Base-by-base conservation (phyloP, 495 filamentous ascomycete species). In the Penicillium riverlandense region DNA sequence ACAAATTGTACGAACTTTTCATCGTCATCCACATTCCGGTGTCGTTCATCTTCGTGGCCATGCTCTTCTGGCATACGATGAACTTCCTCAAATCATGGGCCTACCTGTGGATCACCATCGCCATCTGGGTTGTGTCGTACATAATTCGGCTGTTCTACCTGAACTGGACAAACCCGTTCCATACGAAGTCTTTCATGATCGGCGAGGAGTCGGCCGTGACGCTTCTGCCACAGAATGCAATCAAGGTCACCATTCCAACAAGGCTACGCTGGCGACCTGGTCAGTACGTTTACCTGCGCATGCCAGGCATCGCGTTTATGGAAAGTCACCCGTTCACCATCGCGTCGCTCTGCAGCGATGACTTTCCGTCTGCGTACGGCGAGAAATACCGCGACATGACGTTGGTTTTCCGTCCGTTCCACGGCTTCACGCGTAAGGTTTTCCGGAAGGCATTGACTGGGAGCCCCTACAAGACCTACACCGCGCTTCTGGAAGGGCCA, bases 241-340 rank as follows among this genome's bases (percentile, higher is more conserved):
- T 97, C 62, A 95, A 96, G 54, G 76, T 97, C 44, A 96, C 90
- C 2, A 82, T 97, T 28, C 86, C 91, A 1, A 96, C 91, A 6
- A 84, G 90, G 58, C 85, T 96, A 78, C 83, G 77, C 49, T 97
- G 91, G 91, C 81, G 79, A 52, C 90, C 91, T 6, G 92, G 91
- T 12, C 91, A 97, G 62, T 96, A 91, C 49, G 86, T 97, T 16
- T 97, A 96, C 55, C 72, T 97, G 8, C 79, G 92, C 37, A 90
- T 97, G 81, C 91, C 91, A 0, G 85, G 87, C 2, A 88, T 97
- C 49, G 88, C 87, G 0, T 58, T 92, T 27, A 79, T 95, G 51
- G 85, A 96, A 54, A 96, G 91, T 52, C 91, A 97, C 47, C 91
- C 91, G 4, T 97, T 97, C 62, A 97, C 91, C 5, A 90, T 97